A percentile compares a stretch with the other conserved stretches of the same genome.
Evolutionary conservation across 768 basidiomycete species (phyloP).

Genomic region (Boletus reticuloceps): DNA sequence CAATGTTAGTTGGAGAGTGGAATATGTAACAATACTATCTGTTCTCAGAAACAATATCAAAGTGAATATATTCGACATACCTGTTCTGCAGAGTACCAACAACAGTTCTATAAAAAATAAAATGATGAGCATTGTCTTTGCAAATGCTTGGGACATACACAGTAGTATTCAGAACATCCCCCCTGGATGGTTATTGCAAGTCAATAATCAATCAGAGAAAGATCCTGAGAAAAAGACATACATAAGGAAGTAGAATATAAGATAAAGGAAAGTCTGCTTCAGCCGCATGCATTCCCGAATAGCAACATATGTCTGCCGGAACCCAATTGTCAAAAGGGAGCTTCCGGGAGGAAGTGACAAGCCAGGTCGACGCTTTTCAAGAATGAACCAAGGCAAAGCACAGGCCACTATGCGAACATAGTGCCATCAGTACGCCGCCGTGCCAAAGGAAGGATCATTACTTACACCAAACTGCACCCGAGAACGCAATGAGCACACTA

Average conservation of each 20-base stretch:
- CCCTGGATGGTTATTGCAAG: constrained; percentile 39
- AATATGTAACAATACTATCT: constrained; percentile 63
- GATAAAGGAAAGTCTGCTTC: constrained; percentile 72
- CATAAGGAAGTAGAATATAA: constrained; percentile 77
- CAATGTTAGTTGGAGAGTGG: constrained; percentile 66
- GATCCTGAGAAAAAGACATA: constrained; percentile 28
- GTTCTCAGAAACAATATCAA: constrained; percentile 2
- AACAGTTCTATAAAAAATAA: constrained; percentile 49
- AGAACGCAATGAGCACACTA: constrained; percentile 74
- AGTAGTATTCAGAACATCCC: constrained; percentile 72
- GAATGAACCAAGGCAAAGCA: constrained; percentile 70
- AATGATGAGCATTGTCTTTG: neutral
- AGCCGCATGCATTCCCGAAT: constrained; percentile 61
- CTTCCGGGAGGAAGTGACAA: constrained; percentile 55
- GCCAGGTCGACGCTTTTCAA: constrained; percentile 67
- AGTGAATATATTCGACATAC: constrained; percentile 28
- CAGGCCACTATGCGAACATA: constrained; percentile 46
- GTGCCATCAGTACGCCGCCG: neutral
- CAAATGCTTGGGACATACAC: constrained; percentile 44
- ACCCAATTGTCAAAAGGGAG: constrained; percentile 59
- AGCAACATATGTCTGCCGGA: constrained; percentile 63
- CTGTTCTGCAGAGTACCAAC: constrained; percentile 71
- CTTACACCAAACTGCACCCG: constrained; percentile 74
- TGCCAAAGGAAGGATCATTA: neutral
- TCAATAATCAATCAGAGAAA: neutral